Evolutionary conservation across 139 green algal species (phyloP), one percentile per base, ranked within the genome.

Genomic region (Spirogloea muscicola): DNA sequence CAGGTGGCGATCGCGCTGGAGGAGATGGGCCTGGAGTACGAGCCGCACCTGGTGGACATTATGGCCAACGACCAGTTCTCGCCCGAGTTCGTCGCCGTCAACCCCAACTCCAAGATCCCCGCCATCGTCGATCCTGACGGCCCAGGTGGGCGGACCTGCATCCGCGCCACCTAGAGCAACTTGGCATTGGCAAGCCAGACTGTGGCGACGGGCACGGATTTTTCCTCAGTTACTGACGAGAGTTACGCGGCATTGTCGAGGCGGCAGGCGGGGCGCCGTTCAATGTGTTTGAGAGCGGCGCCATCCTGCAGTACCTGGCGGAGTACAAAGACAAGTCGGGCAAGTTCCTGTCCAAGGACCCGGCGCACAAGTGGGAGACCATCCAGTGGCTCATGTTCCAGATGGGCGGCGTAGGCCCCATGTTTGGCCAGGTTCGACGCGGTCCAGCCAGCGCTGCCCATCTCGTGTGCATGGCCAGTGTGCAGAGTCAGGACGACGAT

Each of bases 21-120:
- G 49, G 83, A 88, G 75, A 73, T 88, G 64, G 82, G 46, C 38
- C 1, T 86, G 33, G 33, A 74, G 21, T 88, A 88, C 63, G 83
- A 88, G 29, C 51, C 71, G 10, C 73, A 74, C 49, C 68, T 33
- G 1, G 40, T 88, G 39, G 58, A 87, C 77, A 88, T 88, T 29
- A 59, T 70, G 18, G 71, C 83, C 51, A 27, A 36, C 18, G 68
- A 86, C 13, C 83, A 88, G 65, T 83, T 84, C 57, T 73, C 21
- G 5, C 60, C 60, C 3, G 77, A 77, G 1, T 88, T 86, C 33
- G 44, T 88, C 6, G 57, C 68, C 3, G 39, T 86, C 36, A 88
- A 84, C 52, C 83, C 83, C 36, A 88, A 87, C 82, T 66, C 40
- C 40, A 88, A 87, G 72, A 88, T 88, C 42, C 83, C 83, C 25